Percentiles rank a stretch among this genome's conserved stretches.
phyloP scores from a whole-genome alignment of 371 early-diverging fungal species.

The Quaeritorhiza haematococci region DNA sequence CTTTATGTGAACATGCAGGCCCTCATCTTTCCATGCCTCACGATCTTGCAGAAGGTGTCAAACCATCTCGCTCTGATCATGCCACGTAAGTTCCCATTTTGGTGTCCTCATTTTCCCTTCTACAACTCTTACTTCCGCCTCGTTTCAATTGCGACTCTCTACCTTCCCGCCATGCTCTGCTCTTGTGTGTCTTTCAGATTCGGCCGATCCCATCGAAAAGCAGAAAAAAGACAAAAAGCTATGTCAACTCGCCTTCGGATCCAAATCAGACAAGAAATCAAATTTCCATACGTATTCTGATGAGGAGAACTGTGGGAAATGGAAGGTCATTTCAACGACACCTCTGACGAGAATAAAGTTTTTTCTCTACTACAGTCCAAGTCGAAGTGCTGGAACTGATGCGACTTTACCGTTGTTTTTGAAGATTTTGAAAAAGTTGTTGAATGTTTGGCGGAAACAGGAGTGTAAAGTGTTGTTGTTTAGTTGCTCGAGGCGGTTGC shows the following conservation, averaged over 20 bases:
- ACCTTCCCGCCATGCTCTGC: too few species aligned
- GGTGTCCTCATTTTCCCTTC: too few species aligned
- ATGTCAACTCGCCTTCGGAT: not conserved
- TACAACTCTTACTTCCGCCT: too few species aligned
- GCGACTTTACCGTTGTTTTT: too few species aligned
- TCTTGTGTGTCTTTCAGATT: too few species aligned
- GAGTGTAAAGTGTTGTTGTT: slow-evolving; percentile 7
- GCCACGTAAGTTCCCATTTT: slow-evolving; percentile 7
- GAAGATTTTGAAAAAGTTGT: slow-evolving; percentile 8
- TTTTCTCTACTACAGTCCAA: too few species aligned
- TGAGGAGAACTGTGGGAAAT: slow-evolving; percentile 8
- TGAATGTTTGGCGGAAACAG: slow-evolving; percentile 1
- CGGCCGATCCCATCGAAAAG: slow-evolving; percentile 3
- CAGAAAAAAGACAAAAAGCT: slow-evolving; percentile 9
- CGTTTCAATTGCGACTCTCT: too few species aligned
- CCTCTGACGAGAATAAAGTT: too few species aligned
- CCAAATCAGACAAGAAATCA: not conserved
- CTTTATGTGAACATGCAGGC: too few species aligned
- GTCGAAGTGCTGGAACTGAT: too few species aligned
- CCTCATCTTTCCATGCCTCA: slow-evolving; percentile 1
- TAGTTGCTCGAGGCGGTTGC: not conserved
- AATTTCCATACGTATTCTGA: slow-evolving; percentile 2
- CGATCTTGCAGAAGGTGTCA: slow-evolving; percentile 6
- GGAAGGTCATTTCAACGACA: too few species aligned
- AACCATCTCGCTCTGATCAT: slow-evolving; percentile 9